Base-by-base conservation (phyloP, 208 protist genomes). In the Trypanosoma caninum region DNA sequence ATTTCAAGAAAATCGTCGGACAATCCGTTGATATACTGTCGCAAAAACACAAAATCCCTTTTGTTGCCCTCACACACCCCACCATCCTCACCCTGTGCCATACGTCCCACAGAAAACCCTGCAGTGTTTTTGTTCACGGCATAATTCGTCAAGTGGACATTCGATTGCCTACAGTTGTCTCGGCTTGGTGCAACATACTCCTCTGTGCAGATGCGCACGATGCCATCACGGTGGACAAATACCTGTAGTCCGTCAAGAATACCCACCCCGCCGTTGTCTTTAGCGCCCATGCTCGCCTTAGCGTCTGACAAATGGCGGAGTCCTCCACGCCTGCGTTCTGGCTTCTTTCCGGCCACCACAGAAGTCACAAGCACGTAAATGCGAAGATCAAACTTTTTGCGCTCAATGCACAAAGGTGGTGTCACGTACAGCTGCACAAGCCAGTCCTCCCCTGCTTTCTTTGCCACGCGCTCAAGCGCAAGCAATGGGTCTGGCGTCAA, bases 351-450 rank as follows among this genome's bases (percentile, higher is more conserved):
- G 6, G 13, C 22, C 20, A 73, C 67, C 6, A 76, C 69, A n/a
- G 74, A 77, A 1, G 78, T 40, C 16, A 98, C 50, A 31, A 98
- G 63, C 20, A 97, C 94, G 66, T 98, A 98, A 42, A 97, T 64
- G 9, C 96, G 87, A 22, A 98, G 59, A 61, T 98, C 96, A 58
- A 97, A 98, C 72, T 98, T 98, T 33, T 80, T 82, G 13, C 80
- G 80, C 11, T 97, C 81, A 40, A 98, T 91, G 33, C 97, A 82
- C 23, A 96, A 82, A 3, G 96, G 96, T 0, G 77, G 78, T 35
- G 81, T 78, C 2, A 98, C 58, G 76, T 98, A 98, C 22, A 81
- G 51, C 71, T 96, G 90, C 20, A 94, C 66, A 23, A 96, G 62
- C 52, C 60, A 86, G 50, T 85, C 74, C 2, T 80, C 76, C 38